Evolutionary conservation across 2,329 filamentous ascomycete species (phyloP), one percentile per base, ranked within the genome.

Genomic region (Proliferodiscus dingleyae): DNA sequence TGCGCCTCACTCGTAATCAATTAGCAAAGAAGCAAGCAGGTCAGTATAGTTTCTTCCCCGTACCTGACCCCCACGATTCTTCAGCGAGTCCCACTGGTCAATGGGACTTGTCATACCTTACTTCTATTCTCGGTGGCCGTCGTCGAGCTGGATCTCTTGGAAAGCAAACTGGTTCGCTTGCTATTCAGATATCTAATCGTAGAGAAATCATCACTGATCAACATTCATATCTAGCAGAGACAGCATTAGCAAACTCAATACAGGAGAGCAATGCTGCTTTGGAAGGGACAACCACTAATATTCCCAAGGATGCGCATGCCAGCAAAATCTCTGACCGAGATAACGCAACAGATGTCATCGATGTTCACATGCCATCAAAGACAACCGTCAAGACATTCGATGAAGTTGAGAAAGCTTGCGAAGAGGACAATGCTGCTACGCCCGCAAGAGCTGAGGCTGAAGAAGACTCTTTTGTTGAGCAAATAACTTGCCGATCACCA

Each of bases 401-500:
- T 30, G 59, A 61, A 16, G 50, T 61, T 28, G 61, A 61, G 47
- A 52, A 45, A 42, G 43, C 40, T 24, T 49, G 38, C 26, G 39
- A 41, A 22, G 23, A 44, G 7, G 37, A 51, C 7, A 29, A 47
- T 34, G 9, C 32, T 23, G 24, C 37, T 24, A 30, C 41, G n/a
- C 29, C 41, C 30, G 24, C 37, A 28, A 43, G 45, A 16, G 48
- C 51, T 32, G 43, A 46, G n/a, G 48, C 51, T 32, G 36, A 39
- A 41, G 50, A 52, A 23, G 62, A 64, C 42, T 64, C 62, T 38
- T 66, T 68, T 50, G 58, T 65, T 8, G 61, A 65, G 56, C 49
- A 67, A 55, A 64, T 68, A 10, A 66, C 50, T 30, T 55, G 62
- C 37, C 59, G 63, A 45, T 64, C 63, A 6, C 63, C 63, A 61